Evolutionary conservation across 805 yeast genomes (phyloP).

Genomic region (Diddensiella transvaalensis): DNA sequence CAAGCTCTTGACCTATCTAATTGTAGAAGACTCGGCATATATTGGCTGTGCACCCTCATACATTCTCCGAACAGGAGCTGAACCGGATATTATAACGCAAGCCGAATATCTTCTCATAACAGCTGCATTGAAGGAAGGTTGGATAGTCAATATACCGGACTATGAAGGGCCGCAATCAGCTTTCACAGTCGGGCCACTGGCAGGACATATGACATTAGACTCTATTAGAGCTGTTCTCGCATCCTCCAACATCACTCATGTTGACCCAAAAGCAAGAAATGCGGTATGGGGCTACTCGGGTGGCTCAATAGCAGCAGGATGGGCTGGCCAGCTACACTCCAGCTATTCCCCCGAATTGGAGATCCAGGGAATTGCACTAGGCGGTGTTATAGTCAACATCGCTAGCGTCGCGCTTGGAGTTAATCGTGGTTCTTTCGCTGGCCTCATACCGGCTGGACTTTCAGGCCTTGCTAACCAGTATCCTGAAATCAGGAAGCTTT

Average conservation of each 20-base stretch:
- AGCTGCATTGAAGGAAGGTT: slow-evolving; percentile 18
- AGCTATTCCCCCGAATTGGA: slow-evolving; percentile 30
- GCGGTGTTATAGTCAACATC: slow-evolving; percentile 24
- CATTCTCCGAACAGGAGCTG: slow-evolving; percentile 15
- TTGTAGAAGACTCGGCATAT: slow-evolving; percentile 25
- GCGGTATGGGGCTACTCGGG: slow-evolving; percentile 30
- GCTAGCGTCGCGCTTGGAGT: slow-evolving; percentile 15
- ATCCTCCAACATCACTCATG: slow-evolving; percentile 14
- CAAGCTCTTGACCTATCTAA: slow-evolving; percentile 24
- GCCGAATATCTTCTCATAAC: slow-evolving; percentile 9
- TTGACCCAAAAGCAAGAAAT: slow-evolving; percentile 17
- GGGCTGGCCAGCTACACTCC: slow-evolving; percentile 28
- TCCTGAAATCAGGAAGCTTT: slow-evolving; percentile 15
- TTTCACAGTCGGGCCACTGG: slow-evolving; percentile 21
- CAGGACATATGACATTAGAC: slow-evolving; percentile 30
- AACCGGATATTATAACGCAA: slow-evolving; percentile 4
- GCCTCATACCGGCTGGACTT: slow-evolving; percentile 27
- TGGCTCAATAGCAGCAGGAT: slow-evolving; percentile 29
- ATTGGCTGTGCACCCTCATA: slow-evolving; percentile 28
- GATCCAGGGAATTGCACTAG: slow-evolving; percentile 27
- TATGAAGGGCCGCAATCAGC: slow-evolving; percentile 22
- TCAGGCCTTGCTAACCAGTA: slow-evolving; percentile 29
- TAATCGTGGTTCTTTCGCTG: slow-evolving; percentile 25
- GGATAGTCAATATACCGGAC: slow-evolving; percentile 19
- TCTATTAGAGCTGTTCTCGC: slow-evolving; percentile 27